phyloP scores from a whole-genome alignment of 176 grass and related monocot genomes.

The Calamus simplicifolius region DNA sequence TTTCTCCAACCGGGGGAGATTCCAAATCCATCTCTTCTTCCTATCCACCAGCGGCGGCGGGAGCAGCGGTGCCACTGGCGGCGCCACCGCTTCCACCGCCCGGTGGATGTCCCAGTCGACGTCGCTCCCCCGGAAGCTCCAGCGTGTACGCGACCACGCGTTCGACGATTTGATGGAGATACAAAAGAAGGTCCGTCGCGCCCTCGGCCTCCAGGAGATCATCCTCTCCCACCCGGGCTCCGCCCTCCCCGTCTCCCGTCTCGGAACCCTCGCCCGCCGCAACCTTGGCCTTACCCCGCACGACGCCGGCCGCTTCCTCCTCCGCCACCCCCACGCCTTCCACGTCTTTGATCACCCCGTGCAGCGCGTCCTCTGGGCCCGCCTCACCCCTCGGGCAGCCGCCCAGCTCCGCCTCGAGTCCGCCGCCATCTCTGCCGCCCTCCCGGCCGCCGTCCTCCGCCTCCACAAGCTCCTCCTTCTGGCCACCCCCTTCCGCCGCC shows the following conservation, averaged over 20 bases:
- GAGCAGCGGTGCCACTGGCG: too few species aligned
- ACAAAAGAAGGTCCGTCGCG: constrained; percentile 69
- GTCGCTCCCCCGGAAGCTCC: constrained; percentile 61
- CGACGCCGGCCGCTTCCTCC: constrained; percentile 56
- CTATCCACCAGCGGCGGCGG: too few species aligned
- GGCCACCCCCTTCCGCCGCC: constrained; percentile 37
- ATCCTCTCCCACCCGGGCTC: constrained; percentile 42
- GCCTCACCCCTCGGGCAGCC: constrained; percentile 66
- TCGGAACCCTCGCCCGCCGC: constrained; percentile 53
- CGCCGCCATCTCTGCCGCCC: constrained; percentile 24
- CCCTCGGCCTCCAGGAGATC: constrained; percentile 38
- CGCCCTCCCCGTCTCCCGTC: constrained; percentile 47
- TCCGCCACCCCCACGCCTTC: constrained; percentile 78
- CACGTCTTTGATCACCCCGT: constrained; percentile 90
- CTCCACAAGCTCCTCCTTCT: constrained; percentile 79
- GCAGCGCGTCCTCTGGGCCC: constrained; percentile 63
- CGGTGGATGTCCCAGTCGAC: constrained; percentile 56
- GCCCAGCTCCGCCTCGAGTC: constrained; percentile 33
- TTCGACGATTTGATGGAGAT: constrained; percentile 86
- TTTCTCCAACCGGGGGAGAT: too few species aligned
- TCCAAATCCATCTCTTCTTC: too few species aligned
- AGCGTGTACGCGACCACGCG: constrained; percentile 77
- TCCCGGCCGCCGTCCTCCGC: constrained; percentile 33
- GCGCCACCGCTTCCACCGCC: background rate
- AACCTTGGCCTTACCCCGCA: constrained; percentile 41